Evolutionary conservation across 257 asterid species (phyloP).

Genomic region (Solanum commersonii): DNA sequence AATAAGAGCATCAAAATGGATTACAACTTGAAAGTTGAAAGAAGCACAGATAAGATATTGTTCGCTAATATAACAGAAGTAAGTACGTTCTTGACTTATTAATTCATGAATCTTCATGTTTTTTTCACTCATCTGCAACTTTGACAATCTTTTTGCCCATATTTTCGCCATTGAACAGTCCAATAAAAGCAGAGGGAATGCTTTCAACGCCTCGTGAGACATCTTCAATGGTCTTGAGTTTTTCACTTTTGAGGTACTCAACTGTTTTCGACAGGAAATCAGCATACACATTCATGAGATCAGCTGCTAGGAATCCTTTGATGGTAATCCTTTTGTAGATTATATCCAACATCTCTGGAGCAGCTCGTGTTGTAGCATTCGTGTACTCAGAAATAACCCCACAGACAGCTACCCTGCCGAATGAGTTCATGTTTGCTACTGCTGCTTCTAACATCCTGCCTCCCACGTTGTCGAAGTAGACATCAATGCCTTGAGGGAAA

Average conservation of each 20-base stretch:
- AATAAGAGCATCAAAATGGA: not conserved
- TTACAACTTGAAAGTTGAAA: not conserved
- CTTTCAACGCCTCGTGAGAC: constrained; percentile 44
- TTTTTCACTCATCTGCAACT: constrained; percentile 19
- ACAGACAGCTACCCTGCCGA: constrained; percentile 60
- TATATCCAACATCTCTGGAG: constrained; percentile 39
- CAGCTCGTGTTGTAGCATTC: constrained; percentile 11
- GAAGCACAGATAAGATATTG: not conserved
- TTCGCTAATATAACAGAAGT: not conserved
- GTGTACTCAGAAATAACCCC: constrained; percentile 70
- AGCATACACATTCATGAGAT: constrained; percentile 21
- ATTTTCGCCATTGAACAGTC: constrained; percentile 44
- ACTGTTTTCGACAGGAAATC: constrained; percentile 37
- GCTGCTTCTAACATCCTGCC: constrained; percentile 67
- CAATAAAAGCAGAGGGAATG: constrained; percentile 43
- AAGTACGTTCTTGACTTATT: not conserved
- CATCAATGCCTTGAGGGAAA: constrained; percentile 68
- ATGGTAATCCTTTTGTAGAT: constrained; percentile 51
- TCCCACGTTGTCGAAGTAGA: constrained; percentile 75
- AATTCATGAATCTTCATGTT: not conserved
- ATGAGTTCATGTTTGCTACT: constrained; percentile 44
- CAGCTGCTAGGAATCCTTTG: constrained; percentile 52
- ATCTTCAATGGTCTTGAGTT: constrained; percentile 41
- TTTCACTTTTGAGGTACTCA: constrained; percentile 27
- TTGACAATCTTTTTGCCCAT: constrained; percentile 50